A percentile compares a stretch with the other conserved stretches of the same genome.
Conservation (phyloP, 2,329 filamentous ascomycete species). For the Onygenales sp. region DNA sequence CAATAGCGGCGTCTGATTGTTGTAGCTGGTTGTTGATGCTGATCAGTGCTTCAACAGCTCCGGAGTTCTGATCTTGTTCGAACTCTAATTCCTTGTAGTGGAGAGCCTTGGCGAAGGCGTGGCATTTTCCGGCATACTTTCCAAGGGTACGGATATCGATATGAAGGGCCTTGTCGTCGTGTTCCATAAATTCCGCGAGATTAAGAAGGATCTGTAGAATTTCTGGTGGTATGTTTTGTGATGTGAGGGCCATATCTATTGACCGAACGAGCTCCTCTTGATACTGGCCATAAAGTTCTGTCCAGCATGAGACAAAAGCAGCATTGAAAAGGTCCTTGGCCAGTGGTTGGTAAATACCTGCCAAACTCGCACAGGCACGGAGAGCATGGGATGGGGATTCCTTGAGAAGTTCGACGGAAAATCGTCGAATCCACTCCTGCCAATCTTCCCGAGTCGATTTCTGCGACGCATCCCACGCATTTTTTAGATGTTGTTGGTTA, state of each 20-base stretch:
- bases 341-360: conserved; percentile 81
- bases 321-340: conserved; percentile 96
- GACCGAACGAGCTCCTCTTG: conserved; percentile 94
- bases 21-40: conserved; percentile 99
- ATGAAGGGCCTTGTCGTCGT: conserved; percentile 94
- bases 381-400: conserved; percentile 95
- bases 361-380: conserved; percentile 82
- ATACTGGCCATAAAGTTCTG: conserved; percentile 90
- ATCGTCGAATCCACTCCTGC: conserved; percentile 96
- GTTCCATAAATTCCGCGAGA: conserved; percentile 98
- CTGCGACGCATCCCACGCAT: conserved; percentile 91
- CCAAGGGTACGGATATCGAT: conserved; percentile 95
- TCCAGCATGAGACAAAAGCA: conserved; percentile 98
- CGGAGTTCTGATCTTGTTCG: conserved; percentile 90
- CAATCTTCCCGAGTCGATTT: conserved; percentile 98
- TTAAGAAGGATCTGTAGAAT: conserved; percentile 90
- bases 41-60: conserved; percentile 91
- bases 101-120: conserved; percentile 94
- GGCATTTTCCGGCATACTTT: conserved; percentile 89
- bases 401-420: conserved; percentile 88
- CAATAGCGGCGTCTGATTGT: conserved; percentile 96
- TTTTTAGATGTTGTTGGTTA: conserved; percentile 94
- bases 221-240: conserved; percentile 90
- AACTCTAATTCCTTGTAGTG: conserved; percentile 99
- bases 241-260: conserved; percentile 91